These are phyloP conservation scores for Ceratobasidium theobromae DNA, from an alignment of 1,284 basidiomycete genomes.

Conservation along the genomic window DNA sequence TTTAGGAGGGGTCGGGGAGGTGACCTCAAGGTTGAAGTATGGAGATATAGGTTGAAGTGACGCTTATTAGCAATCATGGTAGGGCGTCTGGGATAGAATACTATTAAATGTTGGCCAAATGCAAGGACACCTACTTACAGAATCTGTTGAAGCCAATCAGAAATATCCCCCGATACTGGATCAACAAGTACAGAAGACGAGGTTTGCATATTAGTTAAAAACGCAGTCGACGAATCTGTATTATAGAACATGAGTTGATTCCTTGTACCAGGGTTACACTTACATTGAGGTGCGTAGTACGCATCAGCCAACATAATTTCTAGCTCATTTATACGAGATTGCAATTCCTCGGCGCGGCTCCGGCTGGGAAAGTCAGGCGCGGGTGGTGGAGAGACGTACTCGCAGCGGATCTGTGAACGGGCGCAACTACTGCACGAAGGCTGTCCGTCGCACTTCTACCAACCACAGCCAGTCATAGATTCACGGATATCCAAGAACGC, in stretches of 20 bases:
- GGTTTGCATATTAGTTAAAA: no score
- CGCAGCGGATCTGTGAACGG: constrained; percentile 9
- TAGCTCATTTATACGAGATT: constrained; percentile 3
- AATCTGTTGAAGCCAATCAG: constrained; percentile 4
- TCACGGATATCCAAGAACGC: not conserved
- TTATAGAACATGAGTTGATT: not conserved
- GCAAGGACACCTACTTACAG: not conserved
- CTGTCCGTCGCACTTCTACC: constrained; percentile 6
- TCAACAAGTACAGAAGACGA: constrained; percentile 1
- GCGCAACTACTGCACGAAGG: constrained; percentile 7
- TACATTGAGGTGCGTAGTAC: not conserved
- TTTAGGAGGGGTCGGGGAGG: constrained; percentile 8
- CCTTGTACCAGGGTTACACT: no score
- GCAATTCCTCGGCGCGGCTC: not conserved
- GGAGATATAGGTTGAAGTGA: constrained; percentile 9
- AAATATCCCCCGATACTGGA: constrained; percentile 5
- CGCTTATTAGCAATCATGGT: constrained; percentile 11
- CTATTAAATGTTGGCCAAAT: not conserved
- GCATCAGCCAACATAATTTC: not conserved
- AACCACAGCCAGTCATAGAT: not conserved
- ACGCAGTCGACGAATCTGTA: not conserved
- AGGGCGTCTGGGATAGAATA: not conserved
- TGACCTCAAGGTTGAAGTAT: not conserved
- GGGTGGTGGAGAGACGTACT: not conserved
- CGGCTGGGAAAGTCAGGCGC: not conserved